These are phyloP conservation scores for Leptomonas seymouri DNA, from an alignment of 208 protist species.

Conservation along the genomic window DNA sequence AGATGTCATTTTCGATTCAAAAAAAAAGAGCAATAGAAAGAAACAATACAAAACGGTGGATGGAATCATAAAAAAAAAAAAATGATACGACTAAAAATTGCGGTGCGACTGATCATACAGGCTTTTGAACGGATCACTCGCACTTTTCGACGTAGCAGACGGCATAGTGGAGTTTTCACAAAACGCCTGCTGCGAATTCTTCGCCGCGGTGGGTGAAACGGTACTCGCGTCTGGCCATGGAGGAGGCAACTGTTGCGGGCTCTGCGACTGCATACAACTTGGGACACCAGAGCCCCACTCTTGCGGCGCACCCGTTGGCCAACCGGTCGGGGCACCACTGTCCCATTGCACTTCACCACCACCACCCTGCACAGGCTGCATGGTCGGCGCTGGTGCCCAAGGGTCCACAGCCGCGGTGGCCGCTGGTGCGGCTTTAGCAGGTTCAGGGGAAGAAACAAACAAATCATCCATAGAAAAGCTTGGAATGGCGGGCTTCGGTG, in stretches of 20 bases:
- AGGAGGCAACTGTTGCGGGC: background rate
- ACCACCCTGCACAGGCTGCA: background rate
- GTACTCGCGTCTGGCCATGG: background rate
- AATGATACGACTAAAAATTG: conserved; percentile 12
- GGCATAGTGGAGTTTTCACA: background rate
- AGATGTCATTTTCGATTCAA: no score
- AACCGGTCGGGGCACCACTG: conserved; percentile 19
- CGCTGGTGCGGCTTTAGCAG: conserved; percentile 1
- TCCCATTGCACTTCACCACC: conserved; percentile 9
- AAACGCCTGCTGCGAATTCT: background rate
- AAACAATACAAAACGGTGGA: background rate
- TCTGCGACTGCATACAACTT: background rate
- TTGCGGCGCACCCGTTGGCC: conserved; percentile 30
- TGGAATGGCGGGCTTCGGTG: background rate
- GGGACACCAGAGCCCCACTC: conserved; percentile 18
- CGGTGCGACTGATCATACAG: conserved; percentile 31
- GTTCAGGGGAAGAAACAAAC: conserved; percentile 21
- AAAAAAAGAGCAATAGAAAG: background rate
- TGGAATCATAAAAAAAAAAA: conserved; percentile 13
- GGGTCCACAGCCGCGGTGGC: background rate
- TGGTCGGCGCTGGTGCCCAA: background rate
- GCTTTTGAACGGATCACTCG: conserved; percentile 53
- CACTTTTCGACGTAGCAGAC: conserved; percentile 16
- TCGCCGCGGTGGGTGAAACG: background rate
- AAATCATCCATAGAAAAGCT: conserved; percentile 52